phyloP scores from a whole-genome alignment of 1,139 yeast species.

The Debaryomycetaceae sp. region DNA sequence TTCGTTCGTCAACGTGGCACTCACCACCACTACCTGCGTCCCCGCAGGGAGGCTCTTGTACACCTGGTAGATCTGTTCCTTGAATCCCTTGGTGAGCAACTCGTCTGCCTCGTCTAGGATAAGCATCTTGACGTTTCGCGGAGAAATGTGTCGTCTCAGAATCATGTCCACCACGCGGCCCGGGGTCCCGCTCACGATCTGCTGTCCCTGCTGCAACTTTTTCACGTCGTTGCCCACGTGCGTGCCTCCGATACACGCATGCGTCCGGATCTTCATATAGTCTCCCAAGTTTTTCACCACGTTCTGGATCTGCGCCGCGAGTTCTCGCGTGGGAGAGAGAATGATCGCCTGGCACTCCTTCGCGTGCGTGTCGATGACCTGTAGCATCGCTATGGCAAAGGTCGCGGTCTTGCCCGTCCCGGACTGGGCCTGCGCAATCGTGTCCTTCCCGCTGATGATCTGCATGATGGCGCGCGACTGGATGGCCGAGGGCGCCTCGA shows the following conservation, averaged over 20 bases:
- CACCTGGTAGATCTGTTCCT: slow-evolving; percentile 85
- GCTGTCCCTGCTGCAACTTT: slow-evolving; percentile 66
- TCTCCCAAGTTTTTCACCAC: slow-evolving; percentile 81
- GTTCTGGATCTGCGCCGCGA: slow-evolving; percentile 80
- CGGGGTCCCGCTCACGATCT: slow-evolving; percentile 94
- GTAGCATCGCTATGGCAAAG: slow-evolving; percentile 83
- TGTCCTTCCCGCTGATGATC: slow-evolving; percentile 81
- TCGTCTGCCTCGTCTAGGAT: slow-evolving; percentile 95
- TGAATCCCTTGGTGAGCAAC: slow-evolving; percentile 79
- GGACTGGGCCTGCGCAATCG: slow-evolving; percentile 95
- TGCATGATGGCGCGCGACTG: slow-evolving; percentile 93
- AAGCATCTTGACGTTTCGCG: slow-evolving; percentile 70
- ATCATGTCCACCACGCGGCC: slow-evolving; percentile 88
- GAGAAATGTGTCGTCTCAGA: slow-evolving; percentile 56
- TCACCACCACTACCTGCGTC: slow-evolving; percentile 85
- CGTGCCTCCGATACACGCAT: slow-evolving; percentile 92
- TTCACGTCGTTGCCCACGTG: slow-evolving; percentile 73
- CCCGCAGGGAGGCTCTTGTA: slow-evolving; percentile 70
- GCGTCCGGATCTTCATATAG: slow-evolving; percentile 72
- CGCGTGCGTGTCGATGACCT: slow-evolving; percentile 58
- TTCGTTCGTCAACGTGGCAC: slow-evolving; percentile 84
- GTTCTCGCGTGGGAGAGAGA: slow-evolving; percentile 90
- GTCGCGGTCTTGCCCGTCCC: slow-evolving; percentile 99
- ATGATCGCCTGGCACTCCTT: slow-evolving; percentile 75
- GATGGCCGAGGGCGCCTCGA: slow-evolving; percentile 89